Evolutionary conservation across 257 asterid genomes (phyloP), one percentile per base, ranked within the genome.

Genomic region (Striga asiatica): DNA sequence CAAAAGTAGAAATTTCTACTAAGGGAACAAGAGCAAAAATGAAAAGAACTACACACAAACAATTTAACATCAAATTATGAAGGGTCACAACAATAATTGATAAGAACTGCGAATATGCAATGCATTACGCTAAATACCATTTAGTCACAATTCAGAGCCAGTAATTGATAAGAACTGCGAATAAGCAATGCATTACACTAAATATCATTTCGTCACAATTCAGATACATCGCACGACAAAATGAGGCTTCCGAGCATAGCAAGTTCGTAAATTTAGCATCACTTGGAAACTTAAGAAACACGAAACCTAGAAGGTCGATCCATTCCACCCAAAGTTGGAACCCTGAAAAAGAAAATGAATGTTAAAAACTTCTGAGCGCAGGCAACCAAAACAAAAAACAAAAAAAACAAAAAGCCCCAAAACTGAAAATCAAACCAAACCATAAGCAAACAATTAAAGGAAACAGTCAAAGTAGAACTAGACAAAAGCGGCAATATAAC

Each of bases 301-400:
- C 29, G 53, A 39, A 63, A 62, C 58, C 86, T 77, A 88, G 85
- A 88, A 80, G 69, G 94, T 84, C 5, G 89, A 63, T 4, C 94
- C 96, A 41, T 88, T 88, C 94, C 94, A 84, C 59, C 96, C 96
- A 43, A 88, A 60, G 88, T 72, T 58, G 65, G 93, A 88, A 13
- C 94, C 85, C 96, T 88, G 87, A 53, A 68, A 50, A 51, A 35
- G 13, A n/a, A n/a, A n/a, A n/a, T n/a, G n/a, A n/a, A n/a, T n/a
- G n/a, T n/a, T n/a, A n/a, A n/a, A n/a, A n/a, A n/a, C n/a, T n/a
- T n/a, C n/a, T n/a, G n/a, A n/a, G n/a, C n/a, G n/a, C n/a, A n/a
- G n/a, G n/a, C n/a, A n/a, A n/a, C n/a, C n/a, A n/a, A n/a, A n/a
- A n/a, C n/a, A n/a, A n/a, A n/a, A n/a, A n/a, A 23, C 64, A 59